These are phyloP conservation scores for Candida xiaguanensis DNA, from an alignment of 805 yeast species.

Conservation along the genomic window DNA sequence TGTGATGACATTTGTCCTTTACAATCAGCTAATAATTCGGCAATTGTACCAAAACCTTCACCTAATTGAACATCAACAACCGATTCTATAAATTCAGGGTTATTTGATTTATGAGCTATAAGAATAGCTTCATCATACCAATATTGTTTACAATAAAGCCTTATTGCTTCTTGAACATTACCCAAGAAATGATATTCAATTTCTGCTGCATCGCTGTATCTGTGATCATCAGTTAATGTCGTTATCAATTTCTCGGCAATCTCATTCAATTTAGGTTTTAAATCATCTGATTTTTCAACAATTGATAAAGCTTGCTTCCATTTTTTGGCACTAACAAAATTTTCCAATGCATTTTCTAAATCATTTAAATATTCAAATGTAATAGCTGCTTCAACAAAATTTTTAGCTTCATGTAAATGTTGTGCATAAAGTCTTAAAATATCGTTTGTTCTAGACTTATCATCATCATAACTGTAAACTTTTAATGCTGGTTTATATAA, in stretches of 20 bases:
- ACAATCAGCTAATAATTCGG: slow-evolving; percentile 93
- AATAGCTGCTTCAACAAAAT: slow-evolving; percentile 73
- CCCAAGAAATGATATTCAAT: slow-evolving; percentile 62
- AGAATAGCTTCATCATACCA: slow-evolving; percentile 74
- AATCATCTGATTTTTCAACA: slow-evolving; percentile 36
- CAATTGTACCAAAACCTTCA: slow-evolving; percentile 84
- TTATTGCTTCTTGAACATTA: slow-evolving; percentile 60
- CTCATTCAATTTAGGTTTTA: slow-evolving; percentile 16
- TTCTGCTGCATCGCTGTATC: slow-evolving; percentile 76
- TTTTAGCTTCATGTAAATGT: slow-evolving; percentile 50
- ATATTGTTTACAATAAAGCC: slow-evolving; percentile 69
- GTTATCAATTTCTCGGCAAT: slow-evolving; percentile 60
- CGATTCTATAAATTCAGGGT: slow-evolving; percentile 46
- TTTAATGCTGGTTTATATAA: slow-evolving; percentile 68
- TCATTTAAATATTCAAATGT: slow-evolving; percentile 67
- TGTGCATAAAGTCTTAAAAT: slow-evolving; percentile 64
- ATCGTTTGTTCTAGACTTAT: slow-evolving; percentile 42
- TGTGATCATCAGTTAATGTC: slow-evolving; percentile 62
- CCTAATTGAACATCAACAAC: slow-evolving; percentile 71
- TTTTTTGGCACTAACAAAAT: slow-evolving; percentile 63
- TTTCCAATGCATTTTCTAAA: slow-evolving; percentile 59
- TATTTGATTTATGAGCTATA: slow-evolving; percentile 46
- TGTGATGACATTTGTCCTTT: slow-evolving; percentile 81
- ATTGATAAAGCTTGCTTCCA: slow-evolving; percentile 85
- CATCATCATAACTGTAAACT: slow-evolving; percentile 55